Base-by-base conservation (phyloP, 2,329 filamentous ascomycete species). In the Pyrenochaeta sp. region DNA sequence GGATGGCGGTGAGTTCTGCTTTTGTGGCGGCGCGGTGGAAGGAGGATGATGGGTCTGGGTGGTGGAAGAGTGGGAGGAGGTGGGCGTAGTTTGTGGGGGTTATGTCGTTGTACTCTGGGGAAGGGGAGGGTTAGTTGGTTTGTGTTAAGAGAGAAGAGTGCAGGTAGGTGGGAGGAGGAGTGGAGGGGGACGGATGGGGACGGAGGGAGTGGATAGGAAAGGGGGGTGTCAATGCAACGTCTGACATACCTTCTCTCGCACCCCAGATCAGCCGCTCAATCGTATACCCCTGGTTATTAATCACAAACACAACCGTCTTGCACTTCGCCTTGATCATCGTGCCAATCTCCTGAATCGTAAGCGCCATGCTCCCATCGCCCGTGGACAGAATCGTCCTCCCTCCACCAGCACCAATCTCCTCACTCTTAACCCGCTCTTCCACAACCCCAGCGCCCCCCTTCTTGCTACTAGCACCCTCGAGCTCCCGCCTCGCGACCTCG, bases 281-380 rank as follows among this genome's bases (percentile, higher is more conserved):
- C 0, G 75, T 77, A 48, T 78, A 78, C 1, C 76, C 76, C 1
- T 65, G 67, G 43, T 78, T 78, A 46, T 77, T 76, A 17, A 77
- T 67, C 6, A 78, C 58, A 44, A 78, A 69, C 6, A 77, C 61
- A 5, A 75, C 52, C 2, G 63, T 58, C 6, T 63, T 63, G 13
- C 70, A 53, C 6, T 67, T 53, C 2, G 67, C 55, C 37, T 66
- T 66, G 53, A 88, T 81, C 55, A 87, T 86, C 2, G 82, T 85
- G 8, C 80, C 79, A 3, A 89, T 71, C 51, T 87, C 84, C 60
- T 88, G 85, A 0, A 78, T 83, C 0, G 84, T 88, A 71, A 88
- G 80, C 51, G 86, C 81, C 45, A 88, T 78, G 49, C 82, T 84
- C 3, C 84, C 85, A 38, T 86, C 84, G 4, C 83, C 84, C 22